These are phyloP conservation scores for Sechiopsis laciniata DNA, from an alignment of 306 rosid species.

Conservation along the genomic window DNA sequence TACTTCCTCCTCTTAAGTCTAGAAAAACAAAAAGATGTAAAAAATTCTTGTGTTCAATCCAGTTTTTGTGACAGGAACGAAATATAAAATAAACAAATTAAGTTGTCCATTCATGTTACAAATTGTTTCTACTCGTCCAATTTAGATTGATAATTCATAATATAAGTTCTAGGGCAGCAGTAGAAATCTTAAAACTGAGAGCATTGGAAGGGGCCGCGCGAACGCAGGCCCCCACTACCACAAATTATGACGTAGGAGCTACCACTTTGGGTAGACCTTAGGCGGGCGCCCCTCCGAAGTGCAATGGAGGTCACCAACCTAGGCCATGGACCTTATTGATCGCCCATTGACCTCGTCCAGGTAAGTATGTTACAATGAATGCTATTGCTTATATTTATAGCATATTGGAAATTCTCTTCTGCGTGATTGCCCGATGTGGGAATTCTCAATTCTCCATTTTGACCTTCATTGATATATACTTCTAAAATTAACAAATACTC, in stretches of 20 bases:
- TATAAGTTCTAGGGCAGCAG: too few relatives aligned
- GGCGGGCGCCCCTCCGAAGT: conserved; percentile 3
- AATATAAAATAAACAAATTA: too few relatives aligned
- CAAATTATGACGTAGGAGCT: conserved; percentile 58
- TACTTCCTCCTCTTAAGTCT: too few relatives aligned
- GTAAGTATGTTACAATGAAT: not conserved
- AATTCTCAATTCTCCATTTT: not conserved
- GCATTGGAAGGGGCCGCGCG: conserved; percentile 42
- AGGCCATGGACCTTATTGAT: not conserved
- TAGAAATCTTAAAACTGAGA: too few relatives aligned
- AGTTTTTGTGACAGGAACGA: too few relatives aligned
- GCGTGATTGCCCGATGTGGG: not conserved
- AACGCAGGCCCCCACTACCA: conserved; percentile 48
- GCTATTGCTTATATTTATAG: too few relatives aligned
- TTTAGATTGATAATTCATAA: too few relatives aligned
- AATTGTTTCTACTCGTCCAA: too few relatives aligned
- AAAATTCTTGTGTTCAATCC: too few relatives aligned
- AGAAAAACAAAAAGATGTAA: too few relatives aligned
- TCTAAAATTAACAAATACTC: too few relatives aligned
- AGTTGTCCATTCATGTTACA: too few relatives aligned
- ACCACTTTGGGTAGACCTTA: conserved; percentile 17
- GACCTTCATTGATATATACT: not conserved
- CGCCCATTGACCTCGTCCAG: not conserved
- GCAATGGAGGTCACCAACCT: not conserved
- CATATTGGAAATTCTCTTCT: not conserved